Base-by-base conservation (phyloP, 2,329 filamentous ascomycete species). In the Diaporthe ilicicola region DNA sequence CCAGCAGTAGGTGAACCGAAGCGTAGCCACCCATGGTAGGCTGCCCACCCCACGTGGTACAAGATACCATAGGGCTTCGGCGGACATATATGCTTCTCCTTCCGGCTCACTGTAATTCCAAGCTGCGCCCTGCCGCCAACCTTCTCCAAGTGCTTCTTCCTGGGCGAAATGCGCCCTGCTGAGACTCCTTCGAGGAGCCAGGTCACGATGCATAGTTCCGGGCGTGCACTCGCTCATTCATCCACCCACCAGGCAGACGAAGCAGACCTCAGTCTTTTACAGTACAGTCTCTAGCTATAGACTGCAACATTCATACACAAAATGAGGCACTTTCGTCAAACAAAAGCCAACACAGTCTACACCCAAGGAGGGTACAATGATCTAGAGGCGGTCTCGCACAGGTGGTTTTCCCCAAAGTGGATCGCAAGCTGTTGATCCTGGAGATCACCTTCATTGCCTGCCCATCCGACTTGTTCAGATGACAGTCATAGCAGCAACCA, bases 401-500 rank as follows among this genome's bases (percentile, higher is more conserved):
- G n/a, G n/a, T 37, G 17, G 44, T 34, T 37, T 44, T 37, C 59
- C 19, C 29, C 37, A 24, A 24, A 5, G 44, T 50, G n/a, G 44
- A 64, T 50, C 59, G 37, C 44, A 34, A 27, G n/a, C 34, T 27
- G 44, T 29, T 37, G 34, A 37, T 50, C 59, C 59, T 32, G 44
- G 44, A 27, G 59, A 64, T 64, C 59, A 44, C 44, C 59, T 22
- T 39, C 56, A 29, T n/a, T 46, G 6, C 6, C 24, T 37, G 59
- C 29, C n/a, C 44, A 50, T 50, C 42, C 13, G 19, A 64, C 59
- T 50, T 50, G 59, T 50, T 64, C 59, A n/a, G 59, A 50, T 64
- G 59, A 64, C 29, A 29, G 50, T 24, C 29, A 50, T 29, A 64
- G 29, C 5, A 50, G 29, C 59, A 37, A 50, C 15, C 44, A 34